Evolutionary conservation across 169 alveolate species (phyloP), one percentile per base, ranked within the genome.

Genomic region (Cyclospora cayetanensis): DNA sequence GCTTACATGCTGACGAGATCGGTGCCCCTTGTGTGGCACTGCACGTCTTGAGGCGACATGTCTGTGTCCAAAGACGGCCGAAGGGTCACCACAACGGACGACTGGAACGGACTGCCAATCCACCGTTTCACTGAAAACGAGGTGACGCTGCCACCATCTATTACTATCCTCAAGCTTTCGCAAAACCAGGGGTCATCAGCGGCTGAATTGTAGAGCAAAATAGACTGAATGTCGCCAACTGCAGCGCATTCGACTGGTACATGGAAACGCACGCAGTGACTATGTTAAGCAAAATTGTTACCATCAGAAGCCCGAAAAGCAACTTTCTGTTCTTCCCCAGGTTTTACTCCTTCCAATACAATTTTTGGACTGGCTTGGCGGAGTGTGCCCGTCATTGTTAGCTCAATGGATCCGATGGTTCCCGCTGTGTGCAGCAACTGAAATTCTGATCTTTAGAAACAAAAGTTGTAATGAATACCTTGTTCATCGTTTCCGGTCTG

Each of bases 101-200:
- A 15, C 27, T 91, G 72, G 43, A 83, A 93, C 25, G 95, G 95
- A 31, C 60, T 91, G 22, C 96, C 96, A 46, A 94, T 94, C 96
- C 96, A 94, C 46, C 95, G 70, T 18, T 94, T 74, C 22, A 94
- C 95, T 34, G 90, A 65, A 68, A 88, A 94, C 20, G 90, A 77
- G 35, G 53, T 31, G 0, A 83, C 85, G 41, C 85, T 53, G 15
- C 96, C 96, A 60, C 91, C 95, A 53, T 94, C 94, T 5, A 92
- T 42, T 74, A 90, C 85, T 60, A 93, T 89, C 31, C 95, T 91
- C 29, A 90, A 72, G 53, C 76, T 93, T 34, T 94, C 95, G 65
- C 96, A 94, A 82, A 86, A 94, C 95, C 96, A 94, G 5, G 96
- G 96, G 50, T 94, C 96, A 29, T 94, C 94, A 11, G 34, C 63